Base-by-base conservation (phyloP, 2,329 filamentous ascomycete species). In the Scedosporium aurantiacum region DNA sequence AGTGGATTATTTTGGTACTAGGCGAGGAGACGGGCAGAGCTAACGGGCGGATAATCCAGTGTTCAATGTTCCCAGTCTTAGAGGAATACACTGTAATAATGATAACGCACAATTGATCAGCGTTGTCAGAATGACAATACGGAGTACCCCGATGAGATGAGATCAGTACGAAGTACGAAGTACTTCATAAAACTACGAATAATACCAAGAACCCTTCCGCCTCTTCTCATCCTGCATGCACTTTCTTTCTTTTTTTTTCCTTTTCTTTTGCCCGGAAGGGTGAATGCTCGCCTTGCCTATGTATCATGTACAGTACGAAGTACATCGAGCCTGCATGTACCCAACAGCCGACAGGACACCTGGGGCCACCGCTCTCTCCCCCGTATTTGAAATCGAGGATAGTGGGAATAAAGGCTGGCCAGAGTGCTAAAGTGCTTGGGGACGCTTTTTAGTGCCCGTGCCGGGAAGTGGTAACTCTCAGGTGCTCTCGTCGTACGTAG, bases 301-400 rank as follows among this genome's bases (percentile, higher is more conserved):
- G 50, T 54, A 54, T 54, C 50, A 54, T 54, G 50, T 54, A 54
- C 50, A 54, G 50, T 28, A 54, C 50, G 27, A 21, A 54, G 50
- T 28, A 54, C 50, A 12, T 54, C 32, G 10, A 3, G 27, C 50
- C 27, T 54, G 50, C 50, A 27, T 23, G 50, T 54, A 54, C 43
- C 43, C 43, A 47, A 12, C 43, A n/a, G 3, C 6, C 43, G 18
- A 12, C 50, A 23, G 32, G 32, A 37, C n/a, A 47, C 7, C 8
- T 47, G 43, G 43, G 27, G 4, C 50, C 50, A 54, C 50, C 50
- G 18, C 23, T 21, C 23, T 27, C 6, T 6, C 21, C 5, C 47
- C 8, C 32, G 12, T 37, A 10, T 37, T 37, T 37, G 7, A 37
- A 32, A 32, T 32, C 8, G n/a, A 52, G 47, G 4, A 8, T 21